A percentile compares a stretch with the other conserved stretches of the same genome.
These are phyloP conservation scores for Fibroporia radiculosa DNA, from an alignment of 768 basidiomycete genomes.

Conservation along the genomic window DNA sequence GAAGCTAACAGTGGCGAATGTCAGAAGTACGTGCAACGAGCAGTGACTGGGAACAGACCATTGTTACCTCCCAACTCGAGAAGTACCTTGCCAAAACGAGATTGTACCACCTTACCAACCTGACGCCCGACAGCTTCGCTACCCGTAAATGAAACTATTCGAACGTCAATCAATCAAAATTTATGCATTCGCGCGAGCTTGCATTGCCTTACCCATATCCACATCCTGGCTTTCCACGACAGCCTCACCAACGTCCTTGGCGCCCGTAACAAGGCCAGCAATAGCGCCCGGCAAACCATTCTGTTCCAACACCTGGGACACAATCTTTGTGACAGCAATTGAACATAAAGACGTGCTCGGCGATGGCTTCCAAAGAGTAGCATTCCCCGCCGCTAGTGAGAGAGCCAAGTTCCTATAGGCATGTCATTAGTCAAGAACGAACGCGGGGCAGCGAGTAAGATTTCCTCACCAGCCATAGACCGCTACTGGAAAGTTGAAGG, in stretches of 20 bases:
- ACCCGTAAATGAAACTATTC: slow-evolving; percentile 87
- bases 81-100: slow-evolving; percentile 83
- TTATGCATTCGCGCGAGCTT: background rate
- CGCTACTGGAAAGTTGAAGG: slow-evolving; percentile 95
- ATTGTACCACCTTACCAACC: slow-evolving; percentile 84
- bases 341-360: slow-evolving; percentile 83
- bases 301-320: slow-evolving; percentile 70
- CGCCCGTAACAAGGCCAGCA: slow-evolving; percentile 78
- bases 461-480: slow-evolving; percentile 84
- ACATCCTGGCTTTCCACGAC: slow-evolving; percentile 68
- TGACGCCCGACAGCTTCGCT: slow-evolving; percentile 81
- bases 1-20: slow-evolving; percentile 26
- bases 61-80: slow-evolving; percentile 96
- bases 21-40: background rate
- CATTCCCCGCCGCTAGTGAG: slow-evolving; percentile 84
- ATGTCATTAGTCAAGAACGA: background rate
- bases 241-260: slow-evolving; percentile 70
- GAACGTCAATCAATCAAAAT: background rate
- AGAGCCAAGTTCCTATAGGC: slow-evolving; percentile 76
- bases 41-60: slow-evolving; percentile 39
- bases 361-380: slow-evolving; percentile 93
- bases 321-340: slow-evolving; percentile 85
- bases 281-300: slow-evolving; percentile 83
- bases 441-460: too few species aligned
- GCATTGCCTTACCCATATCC: slow-evolving; percentile 59